These are phyloP conservation scores for Ziziphus jujuba DNA, from an alignment of 306 rosid genomes.

Conservation along the genomic window DNA sequence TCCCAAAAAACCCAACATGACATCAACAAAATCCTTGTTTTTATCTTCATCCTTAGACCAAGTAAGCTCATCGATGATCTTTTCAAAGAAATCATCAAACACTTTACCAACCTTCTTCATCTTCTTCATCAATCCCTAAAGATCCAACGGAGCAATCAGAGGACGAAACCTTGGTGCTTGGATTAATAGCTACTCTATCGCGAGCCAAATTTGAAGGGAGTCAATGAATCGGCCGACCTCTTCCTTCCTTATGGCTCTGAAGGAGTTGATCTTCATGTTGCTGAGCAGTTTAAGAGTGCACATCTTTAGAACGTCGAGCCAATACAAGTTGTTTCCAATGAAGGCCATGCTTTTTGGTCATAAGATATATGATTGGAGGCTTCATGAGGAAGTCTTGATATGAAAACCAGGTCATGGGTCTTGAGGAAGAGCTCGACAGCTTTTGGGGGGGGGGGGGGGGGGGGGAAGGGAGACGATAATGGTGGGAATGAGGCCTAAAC, in stretches of 20 bases:
- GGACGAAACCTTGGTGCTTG: slow-evolving; percentile 28
- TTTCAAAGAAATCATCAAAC: slow-evolving; percentile 24
- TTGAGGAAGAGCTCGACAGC: slow-evolving; percentile 54
- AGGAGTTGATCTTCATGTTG: slow-evolving; percentile 29
- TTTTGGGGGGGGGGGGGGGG: too few species aligned
- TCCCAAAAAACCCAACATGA: slow-evolving; percentile 24
- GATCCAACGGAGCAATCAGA: slow-evolving; percentile 22
- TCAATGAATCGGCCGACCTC: slow-evolving; percentile 13
- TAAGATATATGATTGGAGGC: slow-evolving; percentile 21
- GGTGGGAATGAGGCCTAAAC: slow-evolving; percentile 21
- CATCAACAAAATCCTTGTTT: slow-evolving; percentile 29
- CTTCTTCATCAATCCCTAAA: slow-evolving; percentile 22
- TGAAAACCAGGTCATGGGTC: slow-evolving; percentile 44
- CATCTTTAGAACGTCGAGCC: slow-evolving; percentile 36
- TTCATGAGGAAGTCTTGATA: slow-evolving; percentile 19
- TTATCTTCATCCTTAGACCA: neutral
- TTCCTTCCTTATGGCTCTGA: slow-evolving; percentile 24
- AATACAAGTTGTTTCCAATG: slow-evolving; percentile 19
- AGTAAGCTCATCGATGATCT: slow-evolving; percentile 28
- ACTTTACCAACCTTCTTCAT: slow-evolving; percentile 19
- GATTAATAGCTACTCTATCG: slow-evolving; percentile 10
- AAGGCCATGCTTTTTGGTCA: slow-evolving; percentile 15
- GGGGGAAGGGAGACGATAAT: slow-evolving; percentile 28
- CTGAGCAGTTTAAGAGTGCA: slow-evolving; percentile 28
- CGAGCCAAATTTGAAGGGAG: neutral